A percentile compares a stretch with the other conserved stretches of the same genome.
phyloP scores from a whole-genome alignment of 768 basidiomycete species.

The Amanita fuliginea region DNA sequence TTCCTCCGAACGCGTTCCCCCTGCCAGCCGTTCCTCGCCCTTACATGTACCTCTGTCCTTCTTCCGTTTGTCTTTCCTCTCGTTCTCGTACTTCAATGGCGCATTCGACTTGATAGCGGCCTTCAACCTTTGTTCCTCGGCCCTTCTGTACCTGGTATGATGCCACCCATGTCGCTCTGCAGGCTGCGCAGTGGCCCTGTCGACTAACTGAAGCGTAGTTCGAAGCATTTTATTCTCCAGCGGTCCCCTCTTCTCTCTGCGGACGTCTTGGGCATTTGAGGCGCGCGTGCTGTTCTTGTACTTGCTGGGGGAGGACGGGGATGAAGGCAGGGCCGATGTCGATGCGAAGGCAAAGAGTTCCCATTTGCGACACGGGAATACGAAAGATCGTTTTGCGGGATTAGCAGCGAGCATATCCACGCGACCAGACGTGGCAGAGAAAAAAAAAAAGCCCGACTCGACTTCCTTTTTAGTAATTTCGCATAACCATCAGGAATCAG shows the following conservation, averaged over 20 bases:
- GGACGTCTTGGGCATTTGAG: neutral
- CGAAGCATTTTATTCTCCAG: neutral
- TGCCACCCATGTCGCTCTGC: slow-evolving; percentile 18
- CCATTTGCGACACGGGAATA: neutral
- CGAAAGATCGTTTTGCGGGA: neutral
- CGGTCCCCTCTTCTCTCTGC: neutral
- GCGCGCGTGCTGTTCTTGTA: neutral
- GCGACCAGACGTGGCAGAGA: neutral
- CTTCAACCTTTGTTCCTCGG: slow-evolving; percentile 24
- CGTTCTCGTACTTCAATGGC: neutral
- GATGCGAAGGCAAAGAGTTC: neutral
- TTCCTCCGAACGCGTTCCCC: neutral
- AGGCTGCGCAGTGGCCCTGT: neutral
- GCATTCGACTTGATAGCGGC: slow-evolving; percentile 4
- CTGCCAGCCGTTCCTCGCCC: neutral
- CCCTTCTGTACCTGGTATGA: slow-evolving; percentile 21
- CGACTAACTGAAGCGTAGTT: neutral
- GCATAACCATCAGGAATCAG: no score
- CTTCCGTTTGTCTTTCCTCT: neutral
- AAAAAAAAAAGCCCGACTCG: no score
- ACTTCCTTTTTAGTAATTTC: no score
- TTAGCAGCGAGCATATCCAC: neutral
- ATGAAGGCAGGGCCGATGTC: neutral
- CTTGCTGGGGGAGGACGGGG: neutral
- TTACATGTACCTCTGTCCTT: neutral